Evolutionary conservation across 2,329 filamentous ascomycete genomes (phyloP).

Genomic region (Beauveria bassiana): DNA sequence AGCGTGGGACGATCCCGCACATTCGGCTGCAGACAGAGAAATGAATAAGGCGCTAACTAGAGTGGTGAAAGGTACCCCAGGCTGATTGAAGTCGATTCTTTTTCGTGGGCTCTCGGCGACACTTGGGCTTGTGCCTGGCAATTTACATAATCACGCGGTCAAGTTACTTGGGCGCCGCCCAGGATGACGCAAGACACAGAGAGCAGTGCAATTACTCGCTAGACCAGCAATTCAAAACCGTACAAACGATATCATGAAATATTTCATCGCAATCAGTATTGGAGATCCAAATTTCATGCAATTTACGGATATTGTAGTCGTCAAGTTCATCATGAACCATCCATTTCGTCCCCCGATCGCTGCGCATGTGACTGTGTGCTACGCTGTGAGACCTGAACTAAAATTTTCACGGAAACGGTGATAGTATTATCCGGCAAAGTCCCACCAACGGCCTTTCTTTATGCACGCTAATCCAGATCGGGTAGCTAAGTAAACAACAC

Average conservation of each 20-base stretch:
- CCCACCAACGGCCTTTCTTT: neutral
- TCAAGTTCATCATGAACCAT: neutral
- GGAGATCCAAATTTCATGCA: too few relatives aligned
- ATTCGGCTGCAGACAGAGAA: neutral
- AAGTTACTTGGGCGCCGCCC: too few relatives aligned
- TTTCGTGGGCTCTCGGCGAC: neutral
- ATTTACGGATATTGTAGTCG: too few relatives aligned
- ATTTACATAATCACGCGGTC: neutral
- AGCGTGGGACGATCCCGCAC: neutral
- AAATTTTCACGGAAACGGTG: neutral
- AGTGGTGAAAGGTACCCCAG: neutral
- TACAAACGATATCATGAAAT: too few relatives aligned
- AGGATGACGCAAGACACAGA: neutral
- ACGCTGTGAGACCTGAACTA: too few relatives aligned
- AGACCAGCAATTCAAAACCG: too few relatives aligned
- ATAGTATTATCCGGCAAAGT: neutral
- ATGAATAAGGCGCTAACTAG: neutral
- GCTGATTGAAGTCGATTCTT: neutral
- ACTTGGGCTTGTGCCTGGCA: neutral
- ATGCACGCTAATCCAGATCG: conserved; percentile 7
- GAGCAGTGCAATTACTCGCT: neutral
- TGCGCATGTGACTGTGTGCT: too few relatives aligned
- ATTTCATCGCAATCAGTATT: too few relatives aligned
- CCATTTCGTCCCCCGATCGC: neutral
- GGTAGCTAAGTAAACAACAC: conserved; percentile 12